Evolutionary conservation across 2,329 filamentous ascomycete species (phyloP).

Genomic region (Colletotrichum incanum): DNA sequence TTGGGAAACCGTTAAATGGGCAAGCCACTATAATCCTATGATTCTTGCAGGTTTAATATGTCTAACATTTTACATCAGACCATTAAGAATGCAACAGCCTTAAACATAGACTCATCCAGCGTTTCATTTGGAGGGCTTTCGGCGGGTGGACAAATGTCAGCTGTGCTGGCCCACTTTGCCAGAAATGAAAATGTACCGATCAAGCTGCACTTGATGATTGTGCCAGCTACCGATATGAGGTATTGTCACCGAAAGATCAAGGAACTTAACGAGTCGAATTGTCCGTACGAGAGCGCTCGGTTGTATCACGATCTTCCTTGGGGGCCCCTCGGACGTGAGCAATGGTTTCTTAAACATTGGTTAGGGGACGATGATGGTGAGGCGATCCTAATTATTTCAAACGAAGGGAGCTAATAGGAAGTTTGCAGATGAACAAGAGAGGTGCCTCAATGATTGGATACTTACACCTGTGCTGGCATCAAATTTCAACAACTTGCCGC

Average conservation of each 20-base stretch:
- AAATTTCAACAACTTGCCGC: conserved; percentile 48
- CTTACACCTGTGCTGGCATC: conserved; percentile 46
- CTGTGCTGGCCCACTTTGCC: conserved; percentile 54
- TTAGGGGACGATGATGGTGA: conserved; percentile 48
- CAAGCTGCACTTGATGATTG: conserved; percentile 51
- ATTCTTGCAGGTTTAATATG: neutral
- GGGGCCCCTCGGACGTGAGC: conserved; percentile 50
- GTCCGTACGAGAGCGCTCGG: conserved; percentile 49
- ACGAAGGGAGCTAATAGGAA: neutral
- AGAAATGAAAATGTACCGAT: conserved; percentile 50
- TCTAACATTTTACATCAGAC: conserved; percentile 24
- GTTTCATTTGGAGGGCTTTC: conserved; percentile 48
- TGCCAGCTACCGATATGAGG: conserved; percentile 53
- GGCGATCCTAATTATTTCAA: conserved; percentile 17
- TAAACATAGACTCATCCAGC: conserved; percentile 44
- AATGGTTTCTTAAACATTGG: conserved; percentile 53
- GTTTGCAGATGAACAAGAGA: conserved; percentile 19
- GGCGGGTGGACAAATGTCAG: conserved; percentile 49
- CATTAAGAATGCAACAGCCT: conserved; percentile 25
- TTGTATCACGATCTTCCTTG: conserved; percentile 48
- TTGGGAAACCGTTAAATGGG: conserved; percentile 52
- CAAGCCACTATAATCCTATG: neutral
- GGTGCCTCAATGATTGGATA: conserved; percentile 14
- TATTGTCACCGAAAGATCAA: conserved; percentile 47
- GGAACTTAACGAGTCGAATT: conserved; percentile 42